Evolutionary conservation across 2,329 filamentous ascomycete species (phyloP).

Genomic region (Sporothrix phasma): DNA sequence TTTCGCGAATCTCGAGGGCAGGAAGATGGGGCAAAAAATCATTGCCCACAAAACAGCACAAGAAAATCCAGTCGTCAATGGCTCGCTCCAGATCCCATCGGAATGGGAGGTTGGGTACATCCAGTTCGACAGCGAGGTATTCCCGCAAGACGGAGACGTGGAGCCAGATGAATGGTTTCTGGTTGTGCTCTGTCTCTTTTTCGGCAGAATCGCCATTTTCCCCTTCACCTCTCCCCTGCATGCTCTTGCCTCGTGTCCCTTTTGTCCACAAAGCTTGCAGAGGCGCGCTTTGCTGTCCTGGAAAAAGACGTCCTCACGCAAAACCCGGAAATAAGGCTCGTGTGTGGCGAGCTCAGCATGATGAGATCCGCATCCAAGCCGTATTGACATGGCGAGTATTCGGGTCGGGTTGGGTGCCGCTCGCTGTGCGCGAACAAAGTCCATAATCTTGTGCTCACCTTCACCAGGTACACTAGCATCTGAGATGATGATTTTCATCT

Average conservation of each 20-base stretch:
- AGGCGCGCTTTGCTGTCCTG: conserved; percentile 74
- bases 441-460: conserved; percentile 99
- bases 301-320: conserved; percentile 93
- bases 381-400: conserved; percentile 96
- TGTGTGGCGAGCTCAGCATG: conserved; percentile 96
- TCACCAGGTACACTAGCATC: conserved; percentile 96
- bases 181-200: conserved; percentile 57
- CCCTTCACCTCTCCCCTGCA: conserved; percentile 72
- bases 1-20: conserved; percentile 93
- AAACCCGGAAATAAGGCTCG: conserved; percentile 90
- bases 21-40: conserved; percentile 96
- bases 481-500: conserved; percentile 95
- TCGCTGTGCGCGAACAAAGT: conserved; percentile 89
- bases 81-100: conserved; percentile 88
- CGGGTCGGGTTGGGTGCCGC: conserved; percentile 78
- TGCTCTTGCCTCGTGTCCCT: conserved; percentile 78
- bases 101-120: conserved; percentile 73
- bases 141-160: conserved; percentile 87
- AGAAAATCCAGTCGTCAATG: conserved; percentile 96
- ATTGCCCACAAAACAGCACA: conserved; percentile 98
- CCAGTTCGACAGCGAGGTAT: conserved; percentile 83
- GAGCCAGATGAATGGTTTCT: conserved; percentile 97
- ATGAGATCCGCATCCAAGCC: conserved; percentile 96
- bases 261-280: conserved; percentile 84
- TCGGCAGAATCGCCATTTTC: conserved; percentile 72